A percentile compares a stretch with the other conserved stretches of the same genome.
These are phyloP conservation scores for Butyriboletus appendiculatus DNA, from an alignment of 1,284 basidiomycete genomes.

Conservation along the genomic window DNA sequence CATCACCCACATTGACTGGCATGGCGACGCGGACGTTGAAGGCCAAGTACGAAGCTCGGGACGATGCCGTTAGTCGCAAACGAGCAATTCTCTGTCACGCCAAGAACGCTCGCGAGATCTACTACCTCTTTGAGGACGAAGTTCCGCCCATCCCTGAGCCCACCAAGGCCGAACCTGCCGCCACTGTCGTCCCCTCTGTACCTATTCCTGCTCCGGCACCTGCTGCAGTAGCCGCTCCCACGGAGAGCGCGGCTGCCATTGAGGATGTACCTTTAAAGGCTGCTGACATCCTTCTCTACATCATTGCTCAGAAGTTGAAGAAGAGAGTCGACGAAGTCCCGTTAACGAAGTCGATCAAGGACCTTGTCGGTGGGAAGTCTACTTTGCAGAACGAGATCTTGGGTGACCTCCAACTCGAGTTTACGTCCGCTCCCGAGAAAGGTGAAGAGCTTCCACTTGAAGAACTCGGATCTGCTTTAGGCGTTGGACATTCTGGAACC, in stretches of 20 bases:
- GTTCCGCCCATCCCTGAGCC: constrained; percentile 49
- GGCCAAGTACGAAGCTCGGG: constrained; percentile 92
- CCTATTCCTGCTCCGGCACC: constrained; percentile 46
- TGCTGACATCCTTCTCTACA: constrained; percentile 83
- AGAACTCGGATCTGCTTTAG: constrained; percentile 88
- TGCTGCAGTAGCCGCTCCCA: constrained; percentile 46
- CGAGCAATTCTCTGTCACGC: constrained; percentile 91
- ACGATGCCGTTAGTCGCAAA: constrained; percentile 81
- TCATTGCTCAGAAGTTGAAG: constrained; percentile 98
- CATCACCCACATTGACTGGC: constrained; percentile 93
- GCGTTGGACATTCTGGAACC: constrained; percentile 80
- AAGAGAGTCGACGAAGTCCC: constrained; percentile 90
- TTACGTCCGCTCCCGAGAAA: constrained; percentile 93
- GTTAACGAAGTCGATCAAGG: constrained; percentile 96
- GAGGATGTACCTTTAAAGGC: constrained; percentile 94
- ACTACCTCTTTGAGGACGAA: constrained; percentile 97
- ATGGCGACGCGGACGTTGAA: constrained; percentile 96
- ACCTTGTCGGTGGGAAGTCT: constrained; percentile 97
- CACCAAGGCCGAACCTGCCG: constrained; percentile 42
- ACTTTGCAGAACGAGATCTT: constrained; percentile 97
- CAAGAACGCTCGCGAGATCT: constrained; percentile 96
- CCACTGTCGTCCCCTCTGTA: constrained; percentile 46
- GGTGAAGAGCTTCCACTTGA: constrained; percentile 96
- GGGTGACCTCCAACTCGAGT: constrained; percentile 91
- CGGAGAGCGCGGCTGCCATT: constrained; percentile 71